Conservation (phyloP, 2,329 filamentous ascomycete species). For the Tolypocladium ophioglossoides region DNA sequence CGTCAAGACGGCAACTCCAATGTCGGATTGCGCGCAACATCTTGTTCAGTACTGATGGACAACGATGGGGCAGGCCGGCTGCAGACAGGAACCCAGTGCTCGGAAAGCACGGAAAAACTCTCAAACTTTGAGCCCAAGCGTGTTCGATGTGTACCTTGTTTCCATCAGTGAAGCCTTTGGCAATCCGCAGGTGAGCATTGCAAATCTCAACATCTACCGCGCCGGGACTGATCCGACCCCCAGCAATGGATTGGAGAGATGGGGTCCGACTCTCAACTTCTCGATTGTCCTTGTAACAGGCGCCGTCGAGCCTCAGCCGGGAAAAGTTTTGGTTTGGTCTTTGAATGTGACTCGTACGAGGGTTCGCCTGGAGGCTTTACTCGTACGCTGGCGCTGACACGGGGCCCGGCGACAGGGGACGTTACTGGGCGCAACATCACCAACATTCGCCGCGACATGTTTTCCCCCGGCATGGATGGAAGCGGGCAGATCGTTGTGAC, state of each 20-base stretch:
- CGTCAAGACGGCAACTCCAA: constrained; percentile 14
- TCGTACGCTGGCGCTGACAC: constrained; percentile 7
- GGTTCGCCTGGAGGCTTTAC: constrained; percentile 5
- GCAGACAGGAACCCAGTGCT: constrained; percentile 17
- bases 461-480: constrained; percentile 41
- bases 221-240: constrained; percentile 11
- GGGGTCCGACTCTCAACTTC: constrained; percentile 24
- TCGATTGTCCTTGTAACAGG: constrained; percentile 21
- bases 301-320: constrained; percentile 1
- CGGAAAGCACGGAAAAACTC: constrained; percentile 17
- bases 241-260: constrained; percentile 15
- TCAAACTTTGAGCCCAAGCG: constrained; percentile 20
- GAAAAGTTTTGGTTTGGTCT: constrained; percentile 4
- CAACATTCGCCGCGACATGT: constrained; percentile 42
- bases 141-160: constrained; percentile 17
- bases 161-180: constrained; percentile 18
- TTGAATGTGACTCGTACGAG: constrained; percentile 7
- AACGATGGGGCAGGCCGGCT: constrained; percentile 14
- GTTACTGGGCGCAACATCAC: constrained; percentile 18
- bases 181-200: constrained; percentile 19
- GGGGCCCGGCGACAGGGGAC: constrained; percentile 7
- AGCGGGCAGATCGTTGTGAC: constrained; percentile 40
- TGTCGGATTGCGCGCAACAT: constrained; percentile 19
- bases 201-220: constrained; percentile 20
- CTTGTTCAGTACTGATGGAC: constrained; percentile 16